A percentile compares a stretch with the other conserved stretches of the same genome.
Evolutionary conservation across 305 asterid genomes (phyloP).

Genomic region (Solanum hybrid): DNA sequence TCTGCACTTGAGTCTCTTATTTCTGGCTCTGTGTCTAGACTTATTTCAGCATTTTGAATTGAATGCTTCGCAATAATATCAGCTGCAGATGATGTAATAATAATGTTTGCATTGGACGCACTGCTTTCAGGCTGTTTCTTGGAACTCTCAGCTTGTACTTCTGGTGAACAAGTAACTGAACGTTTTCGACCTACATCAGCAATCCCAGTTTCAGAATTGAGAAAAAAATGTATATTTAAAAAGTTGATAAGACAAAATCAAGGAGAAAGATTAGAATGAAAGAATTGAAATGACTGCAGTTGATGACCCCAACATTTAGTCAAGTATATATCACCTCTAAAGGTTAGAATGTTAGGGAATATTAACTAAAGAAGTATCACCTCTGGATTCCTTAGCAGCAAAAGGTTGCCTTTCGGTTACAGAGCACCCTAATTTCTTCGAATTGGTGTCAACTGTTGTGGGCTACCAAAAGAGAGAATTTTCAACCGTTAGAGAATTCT

Average conservation of each 20-base stretch:
- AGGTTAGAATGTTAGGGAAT: not conserved
- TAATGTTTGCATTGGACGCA: not conserved
- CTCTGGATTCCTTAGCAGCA: slow-evolving; percentile 14
- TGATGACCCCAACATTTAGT: not conserved
- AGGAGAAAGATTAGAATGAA: not conserved
- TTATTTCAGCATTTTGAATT: slow-evolving; percentile 10
- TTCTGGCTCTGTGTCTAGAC: slow-evolving; percentile 8
- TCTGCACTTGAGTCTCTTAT: slow-evolving; percentile 12
- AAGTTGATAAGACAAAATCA: not conserved
- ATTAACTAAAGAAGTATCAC: slow-evolving; percentile 12
- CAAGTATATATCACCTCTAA: not conserved
- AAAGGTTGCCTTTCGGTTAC: slow-evolving; percentile 10
- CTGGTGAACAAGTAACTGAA: slow-evolving; percentile 6
- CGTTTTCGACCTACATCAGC: slow-evolving; percentile 31
- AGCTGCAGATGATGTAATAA: not conserved
- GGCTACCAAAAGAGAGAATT: not conserved
- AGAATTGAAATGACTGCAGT: not conserved
- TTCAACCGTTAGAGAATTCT: not conserved
- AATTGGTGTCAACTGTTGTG: slow-evolving; percentile 15
- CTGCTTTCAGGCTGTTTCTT: slow-evolving; percentile 10
- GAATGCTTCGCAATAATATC: not conserved
- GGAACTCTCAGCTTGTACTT: slow-evolving; percentile 12
- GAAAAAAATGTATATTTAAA: slow-evolving; percentile 3
- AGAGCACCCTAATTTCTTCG: slow-evolving; percentile 13
- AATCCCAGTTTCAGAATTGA: slow-evolving; percentile 10